Base-by-base conservation (phyloP, 192 early-diverging fungal species). In the Jimgerdemannia lactiflua region DNA sequence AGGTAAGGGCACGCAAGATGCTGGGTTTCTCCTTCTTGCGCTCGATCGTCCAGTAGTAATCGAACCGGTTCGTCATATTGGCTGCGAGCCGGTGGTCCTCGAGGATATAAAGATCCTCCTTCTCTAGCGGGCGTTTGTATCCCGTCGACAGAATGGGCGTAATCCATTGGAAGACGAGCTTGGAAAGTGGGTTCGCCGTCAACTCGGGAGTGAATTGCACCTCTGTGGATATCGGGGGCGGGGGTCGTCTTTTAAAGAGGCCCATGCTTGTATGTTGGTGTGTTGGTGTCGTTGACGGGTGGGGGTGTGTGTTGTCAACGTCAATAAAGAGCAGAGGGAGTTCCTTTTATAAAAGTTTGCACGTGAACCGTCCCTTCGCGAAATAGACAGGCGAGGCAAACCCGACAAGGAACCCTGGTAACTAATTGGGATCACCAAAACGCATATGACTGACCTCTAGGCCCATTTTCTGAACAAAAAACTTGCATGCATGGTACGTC, bases 91-190 rank as follows among this genome's bases (percentile, higher is more conserved):
- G 70, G 39, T 41, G 39, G 41, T 85, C 84, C 18, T 75, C 80
- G 39, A 85, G 43, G 10, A 74, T 71, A 71, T 90, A 90, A 41
- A 94, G 68, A 76, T 94, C 89, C n/a, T 84, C 84, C 70, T 82
- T 87, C 74, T 92, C 87, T 4, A 92, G 77, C 3, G 90, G 85
- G 4, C 89, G 85, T 75, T 84, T 81, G 71, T 89, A 90, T n/a
- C 89, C 94, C n/a, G 86, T 85, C 78, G 78, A 86, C 83, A 89
- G 87, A 80, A 87, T 75, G 3, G 86, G 90, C 73, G 85, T 86
- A 65, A 89, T 83, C 90, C 89, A 93, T 54, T 81, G 79, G 43
- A 90, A 91, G 65, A 86, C 86, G 63, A 93, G 71, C 8, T 76
- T 76, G 65, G 90, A 91, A n/a, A 89, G 73, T 29, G 88, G 71